Percentiles rank a stretch among this genome's conserved stretches.
Conservation (phyloP, 2,329 filamentous ascomycete genomes). For the Endothia cerciana region DNA sequence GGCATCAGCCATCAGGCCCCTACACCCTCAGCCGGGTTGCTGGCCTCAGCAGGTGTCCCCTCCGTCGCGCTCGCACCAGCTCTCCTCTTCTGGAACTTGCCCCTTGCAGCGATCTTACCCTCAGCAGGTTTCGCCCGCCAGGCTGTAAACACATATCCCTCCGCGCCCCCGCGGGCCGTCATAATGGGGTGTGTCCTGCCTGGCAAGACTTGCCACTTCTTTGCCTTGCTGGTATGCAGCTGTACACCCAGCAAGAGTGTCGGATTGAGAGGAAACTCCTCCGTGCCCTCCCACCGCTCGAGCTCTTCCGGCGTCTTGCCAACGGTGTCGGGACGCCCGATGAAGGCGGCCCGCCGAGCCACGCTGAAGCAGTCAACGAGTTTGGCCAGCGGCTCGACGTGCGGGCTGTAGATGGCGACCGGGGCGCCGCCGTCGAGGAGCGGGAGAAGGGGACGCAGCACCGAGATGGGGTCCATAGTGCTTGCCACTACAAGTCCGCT, state of each 20-base stretch:
- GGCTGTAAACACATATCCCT: slow-evolving; percentile 88
- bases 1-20: slow-evolving; percentile 1
- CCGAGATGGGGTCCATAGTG: slow-evolving; percentile 77
- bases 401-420: slow-evolving; percentile 82
- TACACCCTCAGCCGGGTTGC: slow-evolving; percentile 11
- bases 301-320: slow-evolving; percentile 53
- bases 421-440: slow-evolving; percentile 82
- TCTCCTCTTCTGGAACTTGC: slow-evolving; percentile 70
- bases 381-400: slow-evolving; percentile 75
- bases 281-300: slow-evolving; percentile 61
- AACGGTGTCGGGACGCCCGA: slow-evolving; percentile 49
- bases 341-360: slow-evolving; percentile 75
- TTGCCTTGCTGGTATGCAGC: slow-evolving; percentile 78
- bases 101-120: slow-evolving; percentile 80
- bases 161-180: slow-evolving; percentile 83
- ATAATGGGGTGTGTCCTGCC: slow-evolving; percentile 92
- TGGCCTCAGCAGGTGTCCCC: slow-evolving; percentile 23
- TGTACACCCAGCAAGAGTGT: slow-evolving; percentile 77
- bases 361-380: slow-evolving; percentile 86
- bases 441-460: slow-evolving; percentile 76
- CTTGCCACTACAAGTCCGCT: slow-evolving; percentile 82
- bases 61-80: slow-evolving; percentile 21
- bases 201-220: slow-evolving; percentile 88
- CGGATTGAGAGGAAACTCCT: slow-evolving; percentile 87
- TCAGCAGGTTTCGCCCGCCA: slow-evolving; percentile 79